phyloP scores from a whole-genome alignment of 2,329 filamentous ascomycete species.

The Balansia obtecta region DNA sequence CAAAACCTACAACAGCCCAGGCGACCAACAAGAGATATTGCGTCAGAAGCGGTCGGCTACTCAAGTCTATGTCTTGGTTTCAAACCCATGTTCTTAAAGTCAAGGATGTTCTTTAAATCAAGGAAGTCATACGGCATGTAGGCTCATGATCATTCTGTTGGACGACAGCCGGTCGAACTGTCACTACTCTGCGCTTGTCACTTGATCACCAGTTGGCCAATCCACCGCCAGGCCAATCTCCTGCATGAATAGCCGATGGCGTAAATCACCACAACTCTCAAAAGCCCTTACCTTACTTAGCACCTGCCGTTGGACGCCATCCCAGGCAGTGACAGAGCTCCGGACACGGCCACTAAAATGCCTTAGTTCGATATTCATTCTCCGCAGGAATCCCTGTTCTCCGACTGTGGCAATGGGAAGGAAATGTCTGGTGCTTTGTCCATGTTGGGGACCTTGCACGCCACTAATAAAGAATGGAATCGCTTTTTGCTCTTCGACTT shows the following conservation, averaged over 20 bases:
- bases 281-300: neutral
- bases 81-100: neutral
- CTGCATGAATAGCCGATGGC: neutral
- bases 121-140: neutral
- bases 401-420: neutral
- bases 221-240: conserved; percentile 2
- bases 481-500: neutral
- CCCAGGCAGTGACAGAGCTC: conserved; percentile 1
- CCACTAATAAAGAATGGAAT: conserved; percentile 4
- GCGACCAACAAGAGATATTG: too few species aligned
- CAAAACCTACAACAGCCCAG: too few species aligned
- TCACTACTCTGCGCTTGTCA: neutral
- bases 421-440: neutral
- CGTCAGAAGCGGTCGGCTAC: neutral
- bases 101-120: too few species aligned
- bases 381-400: conserved; percentile 4
- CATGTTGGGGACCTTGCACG: conserved; percentile 2
- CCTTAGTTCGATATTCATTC: neutral
- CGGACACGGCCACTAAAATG: conserved; percentile 1
- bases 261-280: neutral
- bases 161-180: neutral
- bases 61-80: neutral
- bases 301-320: neutral
- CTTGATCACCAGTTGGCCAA: conserved; percentile 3
- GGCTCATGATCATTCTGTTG: neutral